Conservation (phyloP, 23 red algal genomes). For the Gracilaria domingensis region DNA sequence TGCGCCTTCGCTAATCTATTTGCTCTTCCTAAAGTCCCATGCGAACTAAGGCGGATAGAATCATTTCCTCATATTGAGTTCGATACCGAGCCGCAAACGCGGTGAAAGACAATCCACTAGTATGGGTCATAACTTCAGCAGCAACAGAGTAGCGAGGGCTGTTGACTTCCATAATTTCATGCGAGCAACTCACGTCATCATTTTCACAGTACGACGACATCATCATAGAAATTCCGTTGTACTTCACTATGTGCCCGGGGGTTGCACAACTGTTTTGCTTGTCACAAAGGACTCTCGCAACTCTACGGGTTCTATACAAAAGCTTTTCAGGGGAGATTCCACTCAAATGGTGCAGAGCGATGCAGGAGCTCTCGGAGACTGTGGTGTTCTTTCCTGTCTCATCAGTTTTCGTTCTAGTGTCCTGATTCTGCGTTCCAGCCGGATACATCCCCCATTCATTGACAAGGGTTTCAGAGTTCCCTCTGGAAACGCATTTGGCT, state of each 20-base stretch:
- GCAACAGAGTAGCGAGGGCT: slow-evolving; percentile 2
- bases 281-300: slow-evolving; percentile 31
- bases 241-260: slow-evolving; percentile 19
- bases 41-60: neutral
- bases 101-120: neutral
- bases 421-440: neutral
- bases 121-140: neutral
- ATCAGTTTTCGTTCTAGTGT: neutral
- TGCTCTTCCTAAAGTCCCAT: neutral
- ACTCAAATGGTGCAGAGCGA: slow-evolving; percentile 2
- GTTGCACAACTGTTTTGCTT: slow-evolving; percentile 17
- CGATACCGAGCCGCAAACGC: slow-evolving; percentile 19
- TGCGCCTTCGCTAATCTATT: neutral
- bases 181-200: neutral
- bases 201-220: slow-evolving; percentile 21
- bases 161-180: slow-evolving; percentile 6
- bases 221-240: slow-evolving; percentile 26
- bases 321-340: neutral
- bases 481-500: slow-evolving; percentile 11
- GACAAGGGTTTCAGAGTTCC: neutral
- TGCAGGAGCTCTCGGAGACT: neutral
- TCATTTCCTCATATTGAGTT: neutral
- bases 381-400: neutral
- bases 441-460: neutral
- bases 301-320: neutral